Base-by-base conservation (phyloP, 768 basidiomycete genomes). In the Russula dissimulans region DNA sequence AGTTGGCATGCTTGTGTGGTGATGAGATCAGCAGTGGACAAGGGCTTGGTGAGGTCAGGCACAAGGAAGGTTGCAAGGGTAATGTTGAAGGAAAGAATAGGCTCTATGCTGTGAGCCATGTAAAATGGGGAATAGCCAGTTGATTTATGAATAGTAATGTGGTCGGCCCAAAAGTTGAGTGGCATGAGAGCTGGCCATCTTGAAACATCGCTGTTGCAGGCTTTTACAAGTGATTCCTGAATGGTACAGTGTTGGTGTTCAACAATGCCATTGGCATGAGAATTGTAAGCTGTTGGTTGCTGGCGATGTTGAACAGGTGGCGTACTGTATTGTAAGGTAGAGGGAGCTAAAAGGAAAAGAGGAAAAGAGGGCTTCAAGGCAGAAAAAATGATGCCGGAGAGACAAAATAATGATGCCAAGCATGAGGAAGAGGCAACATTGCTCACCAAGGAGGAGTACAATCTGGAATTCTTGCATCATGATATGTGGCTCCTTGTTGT, bases 401-500 rank as follows among this genome's bases (percentile, higher is more conserved):
- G n/a, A n/a, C n/a, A n/a, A n/a, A n/a, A n/a, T n/a, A n/a, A n/a
- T n/a, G n/a, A n/a, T n/a, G n/a, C n/a, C n/a, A n/a, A n/a, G n/a
- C n/a, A n/a, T n/a, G n/a, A n/a, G n/a, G n/a, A n/a, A n/a, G n/a
- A n/a, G n/a, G n/a, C n/a, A n/a, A n/a, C n/a, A n/a, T n/a, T n/a
- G n/a, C n/a, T n/a, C n/a, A n/a, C n/a, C n/a, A n/a, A n/a, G n/a
- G n/a, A n/a, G n/a, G n/a, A n/a, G n/a, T n/a, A n/a, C n/a, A n/a
- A n/a, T n/a, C n/a, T n/a, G n/a, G n/a, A n/a, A n/a, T n/a, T n/a
- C n/a, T n/a, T n/a, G n/a, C n/a, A n/a, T n/a, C n/a, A n/a, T n/a
- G n/a, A n/a, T n/a, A n/a, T n/a, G 78, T 0, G 81, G 83, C 43
- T 72, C 78, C 64, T 82, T 83, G 65, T 81, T 77, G 17, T 85